These are phyloP conservation scores for Juglanconis juglandina DNA, from an alignment of 2,329 filamentous ascomycete species.

Conservation along the genomic window DNA sequence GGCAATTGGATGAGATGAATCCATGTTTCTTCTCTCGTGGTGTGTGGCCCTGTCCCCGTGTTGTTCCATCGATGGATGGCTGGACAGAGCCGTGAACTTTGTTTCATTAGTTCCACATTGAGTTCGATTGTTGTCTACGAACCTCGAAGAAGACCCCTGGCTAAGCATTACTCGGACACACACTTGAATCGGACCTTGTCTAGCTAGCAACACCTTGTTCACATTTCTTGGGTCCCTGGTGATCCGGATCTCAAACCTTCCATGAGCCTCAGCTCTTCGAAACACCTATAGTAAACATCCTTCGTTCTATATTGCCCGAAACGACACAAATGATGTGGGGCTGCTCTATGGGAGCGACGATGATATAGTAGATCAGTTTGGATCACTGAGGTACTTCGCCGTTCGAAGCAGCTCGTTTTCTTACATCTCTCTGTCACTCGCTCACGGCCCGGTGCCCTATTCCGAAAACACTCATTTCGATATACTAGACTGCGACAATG, in stretches of 20 bases:
- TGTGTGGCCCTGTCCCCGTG: too few species aligned
- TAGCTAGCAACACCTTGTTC: not conserved
- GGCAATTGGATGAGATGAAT: too few species aligned
- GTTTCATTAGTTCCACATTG: too few species aligned
- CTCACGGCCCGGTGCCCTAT: conserved; percentile 9
- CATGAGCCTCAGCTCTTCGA: not conserved
- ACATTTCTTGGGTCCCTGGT: not conserved
- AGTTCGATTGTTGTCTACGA: too few species aligned
- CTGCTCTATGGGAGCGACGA: not conserved
- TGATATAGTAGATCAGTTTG: not conserved
- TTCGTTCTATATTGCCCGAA: not conserved
- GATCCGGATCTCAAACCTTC: conserved; percentile 6
- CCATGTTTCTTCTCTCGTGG: too few species aligned
- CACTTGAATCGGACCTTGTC: not conserved
- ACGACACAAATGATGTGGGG: not conserved
- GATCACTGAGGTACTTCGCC: conserved; percentile 1
- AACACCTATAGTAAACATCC: not conserved
- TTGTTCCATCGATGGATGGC: too few species aligned
- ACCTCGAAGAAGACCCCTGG: too few species aligned
- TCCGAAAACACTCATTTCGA: not conserved
- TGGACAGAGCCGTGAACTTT: too few species aligned
- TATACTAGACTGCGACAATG: not conserved
- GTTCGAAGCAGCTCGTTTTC: not conserved
- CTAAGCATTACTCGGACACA: too few species aligned
- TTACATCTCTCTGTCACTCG: not conserved